These are phyloP conservation scores for Colletotrichum lentis DNA, from an alignment of 2,329 filamentous ascomycete genomes.

Conservation along the genomic window DNA sequence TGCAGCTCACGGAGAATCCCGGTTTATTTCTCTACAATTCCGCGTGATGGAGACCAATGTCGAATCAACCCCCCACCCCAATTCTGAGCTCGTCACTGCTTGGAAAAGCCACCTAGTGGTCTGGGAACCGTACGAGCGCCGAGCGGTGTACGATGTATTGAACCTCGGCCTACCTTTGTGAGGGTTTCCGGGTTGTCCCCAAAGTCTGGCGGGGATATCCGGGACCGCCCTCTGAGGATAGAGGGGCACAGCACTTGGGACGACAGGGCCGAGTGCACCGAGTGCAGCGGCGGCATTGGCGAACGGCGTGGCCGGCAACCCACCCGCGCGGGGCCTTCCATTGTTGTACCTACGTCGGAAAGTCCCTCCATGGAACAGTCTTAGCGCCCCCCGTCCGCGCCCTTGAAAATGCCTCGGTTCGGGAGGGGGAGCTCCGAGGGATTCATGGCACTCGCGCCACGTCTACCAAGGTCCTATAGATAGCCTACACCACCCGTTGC, in stretches of 20 bases:
- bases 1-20: conserved; percentile 1
- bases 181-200: background rate
- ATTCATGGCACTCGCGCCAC: background rate
- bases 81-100: background rate
- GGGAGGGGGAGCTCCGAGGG: background rate
- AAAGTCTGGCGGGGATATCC: background rate
- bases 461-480: background rate
- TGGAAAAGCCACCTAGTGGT: conserved; percentile 5
- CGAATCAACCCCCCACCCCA: background rate
- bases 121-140: background rate
- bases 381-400: conserved; percentile 26
- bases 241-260: conserved; percentile 14
- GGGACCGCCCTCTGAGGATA: background rate
- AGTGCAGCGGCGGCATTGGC: conserved; percentile 21
- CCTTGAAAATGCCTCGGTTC: conserved; percentile 30
- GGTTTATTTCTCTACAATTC: background rate
- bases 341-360: conserved; percentile 21
- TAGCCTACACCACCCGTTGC: background rate
- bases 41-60: background rate
- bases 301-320: conserved; percentile 23
- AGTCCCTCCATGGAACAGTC: conserved; percentile 31
- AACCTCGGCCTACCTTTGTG: conserved; percentile 22
- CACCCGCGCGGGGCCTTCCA: conserved; percentile 31
- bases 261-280: conserved; percentile 14
- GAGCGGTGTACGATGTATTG: conserved; percentile 31